phyloP scores from a whole-genome alignment of 768 basidiomycete species.

The Xerocomellus amylosporus region DNA sequence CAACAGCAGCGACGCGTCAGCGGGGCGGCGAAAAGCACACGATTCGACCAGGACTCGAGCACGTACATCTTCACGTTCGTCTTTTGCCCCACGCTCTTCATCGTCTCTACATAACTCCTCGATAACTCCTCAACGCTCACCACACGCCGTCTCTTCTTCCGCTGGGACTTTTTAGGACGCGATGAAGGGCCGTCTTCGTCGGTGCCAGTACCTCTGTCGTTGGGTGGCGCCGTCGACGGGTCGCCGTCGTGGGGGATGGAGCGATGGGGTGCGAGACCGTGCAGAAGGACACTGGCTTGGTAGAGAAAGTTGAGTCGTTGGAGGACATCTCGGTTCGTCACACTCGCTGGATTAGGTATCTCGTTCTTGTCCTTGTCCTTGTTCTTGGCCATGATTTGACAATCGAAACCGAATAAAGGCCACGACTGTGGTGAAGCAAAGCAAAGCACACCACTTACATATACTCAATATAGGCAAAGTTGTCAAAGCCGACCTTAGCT shows the following conservation, averaged over 20 bases:
- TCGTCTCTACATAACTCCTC: constrained; percentile 57
- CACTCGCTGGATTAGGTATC: constrained; percentile 52
- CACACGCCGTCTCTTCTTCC: constrained; percentile 27
- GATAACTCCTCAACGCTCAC: constrained; percentile 52
- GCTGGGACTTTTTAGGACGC: neutral
- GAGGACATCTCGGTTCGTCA: constrained; percentile 70
- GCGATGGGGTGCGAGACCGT: constrained; percentile 31
- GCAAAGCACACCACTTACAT: too few relatives aligned
- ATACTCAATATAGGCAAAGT: neutral
- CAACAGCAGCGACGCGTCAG: neutral
- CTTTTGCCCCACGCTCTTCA: constrained; percentile 72
- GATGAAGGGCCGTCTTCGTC: neutral
- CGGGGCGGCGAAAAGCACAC: neutral
- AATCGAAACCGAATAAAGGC: neutral
- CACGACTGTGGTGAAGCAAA: neutral
- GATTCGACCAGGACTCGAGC: neutral
- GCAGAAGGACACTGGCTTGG: constrained; percentile 70
- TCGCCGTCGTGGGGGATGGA: neutral
- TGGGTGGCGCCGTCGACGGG: neutral
- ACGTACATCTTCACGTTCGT: constrained; percentile 75
- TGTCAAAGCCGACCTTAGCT: constrained; percentile 27
- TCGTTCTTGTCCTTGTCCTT: constrained; percentile 59
- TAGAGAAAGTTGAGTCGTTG: constrained; percentile 86
- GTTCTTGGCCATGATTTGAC: constrained; percentile 59
- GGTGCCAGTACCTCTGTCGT: neutral